Evolutionary conservation across 176 grass and related monocot species (phyloP), one percentile per base, ranked within the genome.

Genomic region (Cenchrus fungigraminus): DNA sequence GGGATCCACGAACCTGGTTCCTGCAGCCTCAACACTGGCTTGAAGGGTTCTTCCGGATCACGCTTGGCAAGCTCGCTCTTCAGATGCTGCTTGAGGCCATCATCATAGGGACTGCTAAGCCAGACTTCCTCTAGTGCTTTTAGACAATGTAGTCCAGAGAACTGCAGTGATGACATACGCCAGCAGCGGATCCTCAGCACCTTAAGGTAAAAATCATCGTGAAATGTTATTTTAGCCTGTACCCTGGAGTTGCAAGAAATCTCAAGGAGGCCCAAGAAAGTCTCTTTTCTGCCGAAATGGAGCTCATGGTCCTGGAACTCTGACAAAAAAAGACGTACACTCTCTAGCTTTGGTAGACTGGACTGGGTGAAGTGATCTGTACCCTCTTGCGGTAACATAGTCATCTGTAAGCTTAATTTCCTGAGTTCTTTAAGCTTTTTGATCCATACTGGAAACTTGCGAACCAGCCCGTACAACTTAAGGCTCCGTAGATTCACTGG

Each of bases 141-240:
- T 5, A 42, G 1, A 43, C 8, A 3, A 1, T 9, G 6, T 68
- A 68, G 65, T 0, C 54, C 54, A 56, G 54, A 56, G 54, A 19
- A 1, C 5, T 5, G 54, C 4, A 56, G 54, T 19, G 54, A 19
- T 0, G 54, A 17, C 15, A 19, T 16, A 56, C 5, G 3, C 16
- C 54, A 16, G 16, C 54, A 56, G 5, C 54, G 54, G 19, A 56
- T 17, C 54, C 16, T 56, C 16, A 56, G 54, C 16, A 56, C 16
- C 54, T 15, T 4, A 54, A 4, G 0, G 0, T 16, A 15, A 5
- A 5, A 4, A 5, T 16, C 3, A 1, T 15, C 1, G 12, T 3
- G 2, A 56, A 56, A 56, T 5, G 5, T 19, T 56, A 56, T 19
- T 44, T 3, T 44, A 19, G 15, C 54, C 54, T 56, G 54, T 19